phyloP scores from a whole-genome alignment of 805 yeast species.

The Ogataea polymorpha region DNA sequence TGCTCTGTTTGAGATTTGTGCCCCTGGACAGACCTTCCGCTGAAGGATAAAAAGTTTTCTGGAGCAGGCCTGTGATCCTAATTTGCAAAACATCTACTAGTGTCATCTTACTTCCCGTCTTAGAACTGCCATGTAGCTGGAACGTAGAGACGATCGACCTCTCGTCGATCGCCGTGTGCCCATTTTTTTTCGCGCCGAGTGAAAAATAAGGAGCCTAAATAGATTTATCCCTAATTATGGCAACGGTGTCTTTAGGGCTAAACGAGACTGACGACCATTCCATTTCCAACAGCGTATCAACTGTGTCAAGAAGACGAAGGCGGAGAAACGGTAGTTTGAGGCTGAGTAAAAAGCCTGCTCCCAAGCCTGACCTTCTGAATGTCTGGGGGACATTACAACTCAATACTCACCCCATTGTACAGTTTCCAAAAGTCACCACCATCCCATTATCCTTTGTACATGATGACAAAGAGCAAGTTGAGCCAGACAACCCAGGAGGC shows the following conservation, averaged over 20 bases:
- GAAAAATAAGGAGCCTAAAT: conserved; percentile 4
- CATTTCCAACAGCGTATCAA: conserved; percentile 15
- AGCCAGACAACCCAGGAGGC: neutral
- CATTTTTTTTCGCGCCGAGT: conserved; percentile 10
- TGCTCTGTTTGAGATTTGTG: no score
- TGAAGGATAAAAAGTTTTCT: neutral
- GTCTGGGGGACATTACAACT: conserved; percentile 15
- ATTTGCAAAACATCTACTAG: neutral
- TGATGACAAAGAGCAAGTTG: neutral
- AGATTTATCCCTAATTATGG: conserved; percentile 2
- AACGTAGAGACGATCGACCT: conserved; percentile 8
- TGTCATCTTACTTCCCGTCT: neutral
- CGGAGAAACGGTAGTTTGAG: conserved; percentile 19
- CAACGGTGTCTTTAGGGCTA: neutral
- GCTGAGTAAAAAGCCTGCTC: conserved; percentile 7
- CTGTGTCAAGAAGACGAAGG: conserved; percentile 13
- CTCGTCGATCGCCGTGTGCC: conserved; percentile 8
- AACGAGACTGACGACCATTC: conserved; percentile 12
- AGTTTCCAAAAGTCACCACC: neutral
- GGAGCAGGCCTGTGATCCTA: neutral
- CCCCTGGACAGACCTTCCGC: no score
- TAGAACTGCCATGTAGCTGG: neutral
- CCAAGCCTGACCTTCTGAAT: conserved; percentile 7
- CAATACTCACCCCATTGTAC: conserved; percentile 3
- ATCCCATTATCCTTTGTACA: conserved; percentile 8